Percentiles rank a stretch among this genome's conserved stretches.
Conservation (phyloP, 2,329 filamentous ascomycete genomes). For the Escovopsis sp. region DNA sequence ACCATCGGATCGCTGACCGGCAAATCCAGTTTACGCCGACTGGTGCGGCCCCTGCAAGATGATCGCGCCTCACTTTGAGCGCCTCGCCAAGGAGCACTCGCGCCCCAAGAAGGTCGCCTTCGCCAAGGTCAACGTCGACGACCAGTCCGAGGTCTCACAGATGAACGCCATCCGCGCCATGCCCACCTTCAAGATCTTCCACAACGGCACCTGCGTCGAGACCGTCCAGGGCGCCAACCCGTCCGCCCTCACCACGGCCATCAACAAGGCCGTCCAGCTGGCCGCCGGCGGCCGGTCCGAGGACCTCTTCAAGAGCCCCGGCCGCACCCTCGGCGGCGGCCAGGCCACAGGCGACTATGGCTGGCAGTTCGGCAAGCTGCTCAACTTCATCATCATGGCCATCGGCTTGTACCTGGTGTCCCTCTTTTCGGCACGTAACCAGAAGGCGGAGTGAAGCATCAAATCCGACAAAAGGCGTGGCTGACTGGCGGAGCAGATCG, state of each 20-base stretch:
- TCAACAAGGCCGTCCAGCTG: constrained; percentile 54
- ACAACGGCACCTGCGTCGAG: constrained; percentile 55
- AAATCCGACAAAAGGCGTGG: constrained; percentile 1
- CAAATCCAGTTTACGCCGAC: constrained; percentile 67
- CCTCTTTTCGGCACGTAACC: constrained; percentile 39
- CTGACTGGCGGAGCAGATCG: constrained; percentile 30
- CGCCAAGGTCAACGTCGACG: constrained; percentile 81
- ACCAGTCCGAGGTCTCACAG: constrained; percentile 61
- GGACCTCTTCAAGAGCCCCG: constrained; percentile 37
- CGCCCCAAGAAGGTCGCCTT: constrained; percentile 76
- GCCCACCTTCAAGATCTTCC: constrained; percentile 90
- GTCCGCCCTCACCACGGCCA: constrained; percentile 57
- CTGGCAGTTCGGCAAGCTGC: constrained; percentile 26
- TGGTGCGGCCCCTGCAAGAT: constrained; percentile 92
- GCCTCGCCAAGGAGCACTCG: constrained; percentile 64
- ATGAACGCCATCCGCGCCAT: constrained; percentile 72
- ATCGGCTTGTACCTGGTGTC: constrained; percentile 45
- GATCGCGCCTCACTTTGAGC: constrained; percentile 80
- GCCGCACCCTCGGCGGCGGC: constrained; percentile 40
- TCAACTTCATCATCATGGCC: constrained; percentile 30
- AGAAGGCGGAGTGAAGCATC: constrained; percentile 4
- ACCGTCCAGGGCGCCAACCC: constrained; percentile 74
- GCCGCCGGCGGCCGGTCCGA: constrained; percentile 26
- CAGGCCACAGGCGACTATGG: constrained; percentile 6
- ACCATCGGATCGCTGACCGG: constrained; percentile 11